phyloP scores from a whole-genome alignment of 2,329 filamentous ascomycete genomes.

The Nakataea oryzae region DNA sequence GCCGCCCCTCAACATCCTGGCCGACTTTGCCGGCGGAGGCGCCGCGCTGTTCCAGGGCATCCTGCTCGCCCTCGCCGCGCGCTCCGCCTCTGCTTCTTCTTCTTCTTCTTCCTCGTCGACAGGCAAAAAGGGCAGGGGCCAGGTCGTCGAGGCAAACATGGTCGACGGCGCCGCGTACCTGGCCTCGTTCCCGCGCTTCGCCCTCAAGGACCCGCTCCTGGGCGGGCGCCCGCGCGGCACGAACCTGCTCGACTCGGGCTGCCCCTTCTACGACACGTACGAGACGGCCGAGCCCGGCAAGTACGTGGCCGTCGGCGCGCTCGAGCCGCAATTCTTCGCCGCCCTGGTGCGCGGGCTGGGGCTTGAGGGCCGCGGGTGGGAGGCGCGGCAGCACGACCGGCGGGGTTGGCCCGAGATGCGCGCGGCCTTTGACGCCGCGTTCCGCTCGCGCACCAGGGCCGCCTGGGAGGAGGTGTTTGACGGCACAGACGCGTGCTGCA shows the following conservation, averaged over 20 bases:
- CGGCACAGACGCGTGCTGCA: conserved; percentile 83
- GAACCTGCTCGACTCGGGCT: conserved; percentile 75
- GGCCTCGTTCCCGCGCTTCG: conserved; percentile 65
- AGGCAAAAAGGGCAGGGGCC: conserved; percentile 36
- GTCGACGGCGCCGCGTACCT: conserved; percentile 80
- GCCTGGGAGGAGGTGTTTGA: conserved; percentile 87
- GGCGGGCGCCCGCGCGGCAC: conserved; percentile 57
- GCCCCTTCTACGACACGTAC: conserved; percentile 85
- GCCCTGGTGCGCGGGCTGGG: conserved; percentile 57
- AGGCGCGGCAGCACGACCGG: conserved; percentile 45
- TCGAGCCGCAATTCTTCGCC: conserved; percentile 80
- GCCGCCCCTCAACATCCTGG: conserved; percentile 74
- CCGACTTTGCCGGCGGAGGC: conserved; percentile 86
- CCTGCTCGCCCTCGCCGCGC: conserved; percentile 63
- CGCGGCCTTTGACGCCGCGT: conserved; percentile 47
- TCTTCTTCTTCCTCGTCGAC: conserved; percentile 23
- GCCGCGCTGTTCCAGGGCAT: conserved; percentile 74
- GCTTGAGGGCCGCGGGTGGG: conserved; percentile 40
- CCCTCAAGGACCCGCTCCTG: conserved; percentile 44
- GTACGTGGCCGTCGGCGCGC: conserved; percentile 79
- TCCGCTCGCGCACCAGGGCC: conserved; percentile 56
- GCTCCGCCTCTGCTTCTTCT: no score
- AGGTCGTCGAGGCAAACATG: conserved; percentile 95
- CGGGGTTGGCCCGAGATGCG: conserved; percentile 59
- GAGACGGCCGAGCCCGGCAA: conserved; percentile 61